Percentiles rank a stretch among this genome's conserved stretches.
Evolutionary conservation across 2,329 filamentous ascomycete species (phyloP).

Genomic region (Teratosphaeria zuluensis): DNA sequence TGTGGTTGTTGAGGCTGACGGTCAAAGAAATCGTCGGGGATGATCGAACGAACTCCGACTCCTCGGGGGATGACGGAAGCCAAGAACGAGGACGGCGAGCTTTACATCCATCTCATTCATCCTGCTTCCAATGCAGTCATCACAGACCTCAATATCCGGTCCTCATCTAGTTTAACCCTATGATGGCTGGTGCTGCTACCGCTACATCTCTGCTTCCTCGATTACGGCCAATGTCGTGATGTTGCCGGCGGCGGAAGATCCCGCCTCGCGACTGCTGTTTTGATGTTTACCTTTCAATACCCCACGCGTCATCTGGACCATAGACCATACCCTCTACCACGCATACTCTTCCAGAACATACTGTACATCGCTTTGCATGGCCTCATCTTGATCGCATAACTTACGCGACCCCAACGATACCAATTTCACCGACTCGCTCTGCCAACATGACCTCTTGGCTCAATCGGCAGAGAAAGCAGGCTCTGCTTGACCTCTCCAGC

Average conservation of each 20-base stretch:
- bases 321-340: neutral
- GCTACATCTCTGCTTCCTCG: neutral
- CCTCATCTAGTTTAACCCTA: too few relatives aligned
- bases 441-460: slow-evolving; percentile 19
- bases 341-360: neutral
- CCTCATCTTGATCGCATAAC: slow-evolving; percentile 35
- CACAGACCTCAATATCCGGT: too few relatives aligned
- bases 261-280: neutral
- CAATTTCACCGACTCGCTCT: neutral
- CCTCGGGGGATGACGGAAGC: neutral
- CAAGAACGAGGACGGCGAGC: neutral
- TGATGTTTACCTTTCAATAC: neutral
- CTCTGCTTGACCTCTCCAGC: slow-evolving; percentile 20
- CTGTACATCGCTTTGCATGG: slow-evolving; percentile 4
- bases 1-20: neutral
- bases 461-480: slow-evolving; percentile 19
- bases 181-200: too few relatives aligned
- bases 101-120: neutral
- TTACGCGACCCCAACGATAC: slow-evolving; percentile 34
- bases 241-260: neutral
- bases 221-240: neutral
- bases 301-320: slow-evolving; percentile 2
- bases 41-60: neutral
- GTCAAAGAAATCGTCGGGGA: neutral
- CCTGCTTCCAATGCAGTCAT: too few relatives aligned